Base-by-base conservation (phyloP, 768 basidiomycete genomes). In the Panaeolus cyanescens region DNA sequence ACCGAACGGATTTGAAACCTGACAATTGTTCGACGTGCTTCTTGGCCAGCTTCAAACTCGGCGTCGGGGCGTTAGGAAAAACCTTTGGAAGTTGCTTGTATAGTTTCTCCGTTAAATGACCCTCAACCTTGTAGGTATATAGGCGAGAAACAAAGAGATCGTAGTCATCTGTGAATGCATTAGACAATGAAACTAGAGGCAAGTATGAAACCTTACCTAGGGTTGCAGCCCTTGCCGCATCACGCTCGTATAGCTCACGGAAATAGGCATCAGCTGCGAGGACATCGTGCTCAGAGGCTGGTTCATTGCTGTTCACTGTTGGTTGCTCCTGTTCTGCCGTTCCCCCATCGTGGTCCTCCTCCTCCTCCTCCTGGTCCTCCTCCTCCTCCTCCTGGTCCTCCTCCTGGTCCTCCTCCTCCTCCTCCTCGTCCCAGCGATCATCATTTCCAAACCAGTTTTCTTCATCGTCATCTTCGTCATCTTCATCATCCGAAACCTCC, bases 291-390 rank as follows among this genome's bases (percentile, higher is more conserved):
- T n/a, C n/a, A n/a, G n/a, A n/a, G n/a, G n/a, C n/a, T n/a, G n/a
- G n/a, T n/a, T n/a, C n/a, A n/a, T n/a, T n/a, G n/a, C n/a, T n/a
- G n/a, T n/a, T n/a, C n/a, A n/a, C n/a, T n/a, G n/a, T n/a, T n/a
- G n/a, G n/a, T n/a, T 34, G 7, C 13, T 34, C 33, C 33, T 7
- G 33, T 34, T 34, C 33, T 34, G 7, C 13, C 7, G 6, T 7
- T 34, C 33, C 33, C 13, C 13, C 33, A 7, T 13, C 33, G 33
- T 6, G 6, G 33, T 34, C 33, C n/a, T 25, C 36, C 1, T 67
- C 67, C 1, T n/a, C 40, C 31, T 36, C 45, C 8, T 69, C 67
- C 2, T 59, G 60, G 5, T 72, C 70, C 19, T 56, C 56, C 3
- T 6, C 33, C 33, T 7, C 7, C 33, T 34, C 33, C 6, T 34